Evolutionary conservation across 2,329 filamentous ascomycete genomes (phyloP).

Genomic region (Claviceps humidiphila): DNA sequence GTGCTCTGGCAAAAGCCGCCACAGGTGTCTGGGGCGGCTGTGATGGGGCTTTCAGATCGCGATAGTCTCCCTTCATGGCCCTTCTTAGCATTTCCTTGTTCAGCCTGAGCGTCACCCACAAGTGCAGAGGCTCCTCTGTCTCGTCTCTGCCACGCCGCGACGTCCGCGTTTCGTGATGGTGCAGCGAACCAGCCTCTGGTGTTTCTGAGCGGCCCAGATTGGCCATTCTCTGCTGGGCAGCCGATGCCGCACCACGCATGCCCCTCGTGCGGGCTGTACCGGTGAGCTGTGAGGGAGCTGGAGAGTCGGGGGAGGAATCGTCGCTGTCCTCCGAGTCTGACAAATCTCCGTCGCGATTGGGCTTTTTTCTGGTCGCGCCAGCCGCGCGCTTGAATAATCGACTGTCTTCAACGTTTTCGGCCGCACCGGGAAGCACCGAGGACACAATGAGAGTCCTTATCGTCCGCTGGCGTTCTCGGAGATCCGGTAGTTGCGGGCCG

Average conservation of each 20-base stretch:
- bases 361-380: conserved; percentile 44
- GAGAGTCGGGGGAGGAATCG: conserved; percentile 76
- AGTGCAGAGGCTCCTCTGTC: conserved; percentile 56
- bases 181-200: conserved; percentile 54
- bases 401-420: conserved; percentile 66
- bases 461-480: conserved; percentile 87
- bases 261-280: conserved; percentile 77
- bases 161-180: conserved; percentile 60
- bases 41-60: conserved; percentile 23
- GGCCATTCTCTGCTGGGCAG: conserved; percentile 77
- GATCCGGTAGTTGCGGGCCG: conserved; percentile 84
- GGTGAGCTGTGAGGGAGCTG: conserved; percentile 56
- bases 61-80: conserved; percentile 41
- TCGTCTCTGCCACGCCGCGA: conserved; percentile 60
- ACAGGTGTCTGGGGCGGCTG: conserved; percentile 21
- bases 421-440: conserved; percentile 80
- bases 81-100: conserved; percentile 58
- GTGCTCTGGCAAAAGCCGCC: conserved; percentile 17
- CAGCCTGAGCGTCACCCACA: conserved; percentile 66
- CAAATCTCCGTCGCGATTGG: conserved; percentile 48
- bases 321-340: conserved; percentile 90
- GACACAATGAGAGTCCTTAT: conserved; percentile 88
- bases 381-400: conserved; percentile 71
- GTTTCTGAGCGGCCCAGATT: conserved; percentile 76
- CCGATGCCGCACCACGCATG: conserved; percentile 77